Base-by-base conservation (phyloP, 768 basidiomycete genomes). In the Lactarius quietus region DNA sequence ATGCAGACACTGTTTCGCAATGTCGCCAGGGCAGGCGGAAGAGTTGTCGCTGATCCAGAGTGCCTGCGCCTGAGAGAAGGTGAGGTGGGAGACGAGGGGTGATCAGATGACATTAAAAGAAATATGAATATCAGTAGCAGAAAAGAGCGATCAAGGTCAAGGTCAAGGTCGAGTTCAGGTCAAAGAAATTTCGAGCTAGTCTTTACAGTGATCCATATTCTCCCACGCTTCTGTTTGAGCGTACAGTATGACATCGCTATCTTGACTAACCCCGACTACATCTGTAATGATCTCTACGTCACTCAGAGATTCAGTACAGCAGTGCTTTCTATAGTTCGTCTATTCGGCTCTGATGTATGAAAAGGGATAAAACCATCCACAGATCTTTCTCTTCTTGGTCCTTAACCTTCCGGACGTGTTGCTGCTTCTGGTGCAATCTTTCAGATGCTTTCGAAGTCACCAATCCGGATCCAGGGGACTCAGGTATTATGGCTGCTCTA, bases 51-150 rank as follows among this genome's bases (percentile, higher is more conserved):
- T 15, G 84, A 84, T 56, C 83, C 82, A 35, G 88, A 88, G 73
- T 89, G 87, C 59, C 89, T 84, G 67, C 89, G 83, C 59, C 81
- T 83, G 54, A 59, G 63, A n/a, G 59, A 48, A n/a, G 63, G 8
- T 4, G 66, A 45, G 2, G 41, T 17, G 33, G 67, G 55, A 8
- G 63, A 52, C 2, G 59, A 43, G 7, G 57, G 54, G 12, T 33
- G 66, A 39, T 69, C 65, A 29, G 65, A 53, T 6, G 61, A 35
- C 65, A 66, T 66, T 6, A 20, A 36, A 51, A 29, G 33, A 38
- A 9, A 15, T 26, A 57, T 17, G 12, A 59, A 28, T 28, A 35
- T 23, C 10, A 26, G 28, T 20, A 31, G 33, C n/a, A 38, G 28
- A 31, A 61, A 23, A 55, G 38, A 59, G 31, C 31, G 48, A 14